A percentile compares a stretch with the other conserved stretches of the same genome.
Evolutionary conservation across 768 basidiomycete species (phyloP).

Genomic region (Boletus vermiculosoides): DNA sequence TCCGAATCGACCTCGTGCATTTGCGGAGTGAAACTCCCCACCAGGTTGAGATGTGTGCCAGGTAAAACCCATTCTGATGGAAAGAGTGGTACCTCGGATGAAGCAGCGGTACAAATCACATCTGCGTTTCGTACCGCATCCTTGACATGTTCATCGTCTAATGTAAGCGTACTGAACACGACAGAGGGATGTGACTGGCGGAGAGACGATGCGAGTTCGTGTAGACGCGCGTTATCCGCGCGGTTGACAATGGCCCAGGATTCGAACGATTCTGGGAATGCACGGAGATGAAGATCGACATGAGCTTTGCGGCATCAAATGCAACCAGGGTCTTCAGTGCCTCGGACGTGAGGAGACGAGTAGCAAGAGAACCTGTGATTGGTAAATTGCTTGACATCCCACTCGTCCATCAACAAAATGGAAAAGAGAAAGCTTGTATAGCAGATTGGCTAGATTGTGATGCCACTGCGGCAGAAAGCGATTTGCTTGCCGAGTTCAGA

Average conservation of each 20-base stretch:
- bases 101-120: constrained; percentile 74
- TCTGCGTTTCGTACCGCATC: constrained; percentile 19
- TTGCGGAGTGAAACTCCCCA: constrained; percentile 77
- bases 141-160: constrained; percentile 10
- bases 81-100: constrained; percentile 69
- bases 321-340: constrained; percentile 49
- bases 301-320: constrained; percentile 72
- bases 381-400: not conserved
- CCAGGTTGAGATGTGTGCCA: constrained; percentile 69
- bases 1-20: constrained; percentile 75
- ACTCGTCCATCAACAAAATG: not conserved
- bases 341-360: constrained; percentile 46
- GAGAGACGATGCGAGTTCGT: constrained; percentile 35
- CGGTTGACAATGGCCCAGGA: constrained; percentile 66
- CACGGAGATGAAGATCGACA: constrained; percentile 55
- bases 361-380: constrained; percentile 62
- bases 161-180: constrained; percentile 9
- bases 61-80: constrained; percentile 58
- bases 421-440: too few relatives aligned
- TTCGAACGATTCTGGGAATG: constrained; percentile 53
- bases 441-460: too few relatives aligned
- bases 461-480: too few relatives aligned
- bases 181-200: constrained; percentile 27
- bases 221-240: constrained; percentile 47
- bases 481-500: too few relatives aligned